These are phyloP conservation scores for Durio zibethinus DNA, from an alignment of 345 rosid species.

Conservation along the genomic window DNA sequence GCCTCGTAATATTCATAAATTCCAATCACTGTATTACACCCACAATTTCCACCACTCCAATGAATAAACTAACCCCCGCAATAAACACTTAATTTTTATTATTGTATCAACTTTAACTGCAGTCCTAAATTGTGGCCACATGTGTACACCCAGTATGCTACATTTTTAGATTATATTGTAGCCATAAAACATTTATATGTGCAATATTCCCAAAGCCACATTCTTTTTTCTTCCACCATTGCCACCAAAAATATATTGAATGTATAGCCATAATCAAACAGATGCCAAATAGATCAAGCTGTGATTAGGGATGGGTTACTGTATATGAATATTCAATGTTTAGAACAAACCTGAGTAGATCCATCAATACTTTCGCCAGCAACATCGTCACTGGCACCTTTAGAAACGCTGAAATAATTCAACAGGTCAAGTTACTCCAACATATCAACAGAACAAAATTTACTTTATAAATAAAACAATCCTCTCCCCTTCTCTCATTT, in stretches of 20 bases:
- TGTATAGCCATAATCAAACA: constrained; percentile 1
- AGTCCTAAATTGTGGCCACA: neutral
- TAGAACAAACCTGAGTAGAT: constrained; percentile 48
- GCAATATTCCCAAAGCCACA: no score
- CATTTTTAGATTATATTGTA: neutral
- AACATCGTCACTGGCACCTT: constrained; percentile 26
- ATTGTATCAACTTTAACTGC: neutral
- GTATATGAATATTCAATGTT: constrained; percentile 17
- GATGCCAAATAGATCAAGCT: neutral
- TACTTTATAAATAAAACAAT: neutral
- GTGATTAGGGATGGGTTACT: neutral
- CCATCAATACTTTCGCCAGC: constrained; percentile 39
- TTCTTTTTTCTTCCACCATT: neutral
- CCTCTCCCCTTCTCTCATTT: neutral
- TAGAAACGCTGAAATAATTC: constrained; percentile 45
- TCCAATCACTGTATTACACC: neutral
- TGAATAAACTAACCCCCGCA: neutral
- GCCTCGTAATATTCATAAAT: neutral
- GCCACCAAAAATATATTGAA: neutral
- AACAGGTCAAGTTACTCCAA: constrained; percentile 19
- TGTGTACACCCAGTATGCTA: neutral
- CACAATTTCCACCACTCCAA: neutral
- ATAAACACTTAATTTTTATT: neutral
- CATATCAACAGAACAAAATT: neutral
- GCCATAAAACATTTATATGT: neutral